Percentiles rank a stretch among this genome's conserved stretches.
phyloP scores from a whole-genome alignment of 2,329 filamentous ascomycete genomes.

The Ophiosphaerella herpotricha region DNA sequence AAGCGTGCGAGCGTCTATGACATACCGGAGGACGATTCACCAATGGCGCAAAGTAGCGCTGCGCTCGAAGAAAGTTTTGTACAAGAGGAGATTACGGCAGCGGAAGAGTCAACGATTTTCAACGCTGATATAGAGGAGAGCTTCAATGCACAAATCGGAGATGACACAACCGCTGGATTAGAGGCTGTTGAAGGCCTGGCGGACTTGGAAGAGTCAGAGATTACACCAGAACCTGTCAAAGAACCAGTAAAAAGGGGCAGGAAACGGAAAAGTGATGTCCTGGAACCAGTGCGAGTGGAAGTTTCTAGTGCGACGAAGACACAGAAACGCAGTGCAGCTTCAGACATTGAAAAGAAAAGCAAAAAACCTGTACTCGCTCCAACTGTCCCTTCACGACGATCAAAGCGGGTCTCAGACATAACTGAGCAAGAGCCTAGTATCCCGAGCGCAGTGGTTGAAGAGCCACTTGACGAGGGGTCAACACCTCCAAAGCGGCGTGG shows the following conservation, averaged over 20 bases:
- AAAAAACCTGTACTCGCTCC: conserved; percentile 25
- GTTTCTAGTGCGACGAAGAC: conserved; percentile 17
- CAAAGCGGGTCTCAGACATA: conserved; percentile 34
- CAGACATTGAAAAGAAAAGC: conserved; percentile 21
- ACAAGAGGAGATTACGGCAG: conserved; percentile 36
- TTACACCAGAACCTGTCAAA: conserved; percentile 29
- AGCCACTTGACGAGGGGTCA: conserved; percentile 28
- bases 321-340: conserved; percentile 23
- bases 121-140: conserved; percentile 33
- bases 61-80: conserved; percentile 39
- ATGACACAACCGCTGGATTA: conserved; percentile 30
- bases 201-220: conserved; percentile 35
- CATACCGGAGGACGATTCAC: conserved; percentile 37
- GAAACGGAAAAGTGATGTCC: conserved; percentile 36
- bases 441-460: conserved; percentile 21
- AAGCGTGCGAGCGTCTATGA: conserved; percentile 38
- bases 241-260: conserved; percentile 31
- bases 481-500: conserved; percentile 31
- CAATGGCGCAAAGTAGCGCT: conserved; percentile 28
- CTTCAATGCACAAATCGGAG: conserved; percentile 32
- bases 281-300: conserved; percentile 22
- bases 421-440: conserved; percentile 34
- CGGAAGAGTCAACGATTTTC: conserved; percentile 28
- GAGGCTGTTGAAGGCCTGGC: conserved; percentile 21
- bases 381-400: conserved; percentile 24